A percentile compares a stretch with the other conserved stretches of the same genome.
Evolutionary conservation across 176 grass and related monocot species (phyloP).

Genomic region (Stipa capillata): DNA sequence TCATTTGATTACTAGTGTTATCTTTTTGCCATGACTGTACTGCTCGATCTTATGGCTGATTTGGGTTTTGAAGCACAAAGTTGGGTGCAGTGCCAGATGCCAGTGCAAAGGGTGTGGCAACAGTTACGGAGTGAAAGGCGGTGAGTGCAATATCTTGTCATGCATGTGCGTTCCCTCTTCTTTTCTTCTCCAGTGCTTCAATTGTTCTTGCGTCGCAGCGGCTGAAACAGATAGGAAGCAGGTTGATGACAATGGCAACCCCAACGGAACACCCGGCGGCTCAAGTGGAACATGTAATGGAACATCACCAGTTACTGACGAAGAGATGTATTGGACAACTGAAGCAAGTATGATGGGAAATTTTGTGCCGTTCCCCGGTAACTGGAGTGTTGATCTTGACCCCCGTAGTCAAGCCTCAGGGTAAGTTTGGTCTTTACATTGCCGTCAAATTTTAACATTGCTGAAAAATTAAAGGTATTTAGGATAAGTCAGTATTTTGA

Average conservation of each 20-base stretch:
- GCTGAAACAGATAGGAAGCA: background rate
- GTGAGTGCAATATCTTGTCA: background rate
- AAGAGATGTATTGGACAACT: background rate
- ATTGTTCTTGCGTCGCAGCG: background rate
- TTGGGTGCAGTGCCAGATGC: constrained; percentile 13
- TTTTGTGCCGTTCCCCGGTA: background rate
- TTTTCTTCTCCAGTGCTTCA: background rate
- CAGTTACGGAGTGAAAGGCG: background rate
- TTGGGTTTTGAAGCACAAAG: constrained; percentile 2
- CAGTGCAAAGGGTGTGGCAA: constrained; percentile 12
- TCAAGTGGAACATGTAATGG: background rate
- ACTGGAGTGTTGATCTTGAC: background rate
- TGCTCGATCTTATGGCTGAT: background rate
- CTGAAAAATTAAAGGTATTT: too few relatives aligned
- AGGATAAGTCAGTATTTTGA: background rate
- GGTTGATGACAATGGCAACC: background rate
- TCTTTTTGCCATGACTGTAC: background rate
- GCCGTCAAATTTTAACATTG: background rate
- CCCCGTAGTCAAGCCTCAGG: background rate
- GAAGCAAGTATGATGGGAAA: background rate
- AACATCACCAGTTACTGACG: background rate
- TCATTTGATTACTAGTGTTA: background rate
- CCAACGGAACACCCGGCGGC: background rate
- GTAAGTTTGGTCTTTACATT: constrained; percentile 1
- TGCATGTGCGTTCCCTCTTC: background rate